Conservation (phyloP, 2,329 filamentous ascomycete genomes). For the Alternaria sp. region DNA sequence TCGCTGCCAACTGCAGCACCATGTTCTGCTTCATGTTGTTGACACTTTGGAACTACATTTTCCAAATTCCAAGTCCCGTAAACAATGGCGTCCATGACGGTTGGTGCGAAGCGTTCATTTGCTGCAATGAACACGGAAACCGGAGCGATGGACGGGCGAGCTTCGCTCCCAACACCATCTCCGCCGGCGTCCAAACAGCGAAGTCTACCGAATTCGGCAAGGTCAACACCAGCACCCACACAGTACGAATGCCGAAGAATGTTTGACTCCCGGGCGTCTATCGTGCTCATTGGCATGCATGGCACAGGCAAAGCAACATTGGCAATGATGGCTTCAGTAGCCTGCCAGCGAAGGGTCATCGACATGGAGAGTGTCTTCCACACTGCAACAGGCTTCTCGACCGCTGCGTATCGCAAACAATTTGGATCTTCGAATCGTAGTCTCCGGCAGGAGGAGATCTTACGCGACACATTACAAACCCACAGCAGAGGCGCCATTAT, state of each 20-base stretch:
- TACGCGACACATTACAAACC: conserved; percentile 65
- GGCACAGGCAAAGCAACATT: conserved; percentile 78
- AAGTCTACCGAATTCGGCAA: conserved; percentile 21
- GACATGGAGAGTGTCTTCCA: conserved; percentile 73
- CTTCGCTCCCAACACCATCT: conserved; percentile 17
- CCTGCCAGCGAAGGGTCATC: conserved; percentile 70
- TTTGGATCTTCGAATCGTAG: conserved; percentile 70
- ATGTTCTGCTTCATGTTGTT: conserved; percentile 9
- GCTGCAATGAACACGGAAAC: conserved; percentile 31
- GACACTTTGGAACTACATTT: conserved; percentile 3
- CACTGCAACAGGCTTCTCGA: conserved; percentile 66
- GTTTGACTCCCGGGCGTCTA: conserved; percentile 69
- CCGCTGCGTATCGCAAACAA: conserved; percentile 66
- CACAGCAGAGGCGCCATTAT: conserved; percentile 69
- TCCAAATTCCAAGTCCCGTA: not conserved
- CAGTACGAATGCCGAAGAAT: conserved; percentile 38
- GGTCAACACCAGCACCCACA: conserved; percentile 30
- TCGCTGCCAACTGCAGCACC: conserved; percentile 4
- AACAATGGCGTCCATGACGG: conserved; percentile 33
- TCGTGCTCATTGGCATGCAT: conserved; percentile 75
- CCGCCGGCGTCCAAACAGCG: conserved; percentile 15
- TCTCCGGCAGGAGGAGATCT: conserved; percentile 65
- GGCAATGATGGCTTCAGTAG: conserved; percentile 74
- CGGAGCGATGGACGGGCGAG: conserved; percentile 15
- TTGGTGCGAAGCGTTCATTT: conserved; percentile 39